A percentile compares a stretch with the other conserved stretches of the same genome.
Conservation (phyloP, 139 green algal species). For the Chlorella sp. region DNA sequence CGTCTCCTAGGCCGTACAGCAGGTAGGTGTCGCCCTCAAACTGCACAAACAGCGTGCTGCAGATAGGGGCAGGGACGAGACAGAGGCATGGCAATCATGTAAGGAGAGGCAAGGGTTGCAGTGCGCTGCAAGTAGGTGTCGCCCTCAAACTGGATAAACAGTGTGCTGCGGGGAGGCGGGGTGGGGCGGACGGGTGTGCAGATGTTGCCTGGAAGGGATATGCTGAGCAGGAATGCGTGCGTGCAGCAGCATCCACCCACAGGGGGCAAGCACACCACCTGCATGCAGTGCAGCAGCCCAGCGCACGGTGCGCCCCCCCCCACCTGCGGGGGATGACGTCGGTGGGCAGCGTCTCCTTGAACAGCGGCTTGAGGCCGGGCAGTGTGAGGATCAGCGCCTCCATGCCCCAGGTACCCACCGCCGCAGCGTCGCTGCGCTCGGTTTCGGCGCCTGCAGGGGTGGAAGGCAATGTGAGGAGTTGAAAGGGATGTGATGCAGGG, state of each 20-base stretch:
- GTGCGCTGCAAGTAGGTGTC: conserved; percentile 81
- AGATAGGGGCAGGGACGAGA: too few relatives aligned
- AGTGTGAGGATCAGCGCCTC: conserved; percentile 60
- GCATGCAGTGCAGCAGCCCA: too few relatives aligned
- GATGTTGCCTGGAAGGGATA: too few relatives aligned
- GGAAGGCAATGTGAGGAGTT: background rate
- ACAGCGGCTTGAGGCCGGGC: conserved; percentile 52
- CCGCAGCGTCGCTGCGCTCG: conserved; percentile 50
- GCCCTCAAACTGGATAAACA: conserved; percentile 88
- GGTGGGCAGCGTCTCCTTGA: conserved; percentile 62
- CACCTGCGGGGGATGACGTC: conserved; percentile 84
- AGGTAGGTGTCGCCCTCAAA: conserved; percentile 89
- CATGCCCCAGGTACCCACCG: conserved; percentile 79
- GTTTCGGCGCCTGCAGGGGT: background rate
- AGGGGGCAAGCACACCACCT: too few relatives aligned
- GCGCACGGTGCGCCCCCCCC: too few relatives aligned
- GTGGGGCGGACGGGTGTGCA: too few relatives aligned
- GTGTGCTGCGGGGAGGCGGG: conserved; percentile 73
- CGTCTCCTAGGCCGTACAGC: conserved; percentile 75
- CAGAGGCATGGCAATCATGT: too few relatives aligned
- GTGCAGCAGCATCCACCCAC: too few relatives aligned
- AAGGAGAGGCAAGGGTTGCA: too few relatives aligned
- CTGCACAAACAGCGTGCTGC: conserved; percentile 80
- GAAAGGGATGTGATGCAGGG: background rate
- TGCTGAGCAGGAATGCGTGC: too few relatives aligned